Base-by-base conservation (phyloP, 495 filamentous ascomycete species). In the Aspergillus bridgeri region DNA sequence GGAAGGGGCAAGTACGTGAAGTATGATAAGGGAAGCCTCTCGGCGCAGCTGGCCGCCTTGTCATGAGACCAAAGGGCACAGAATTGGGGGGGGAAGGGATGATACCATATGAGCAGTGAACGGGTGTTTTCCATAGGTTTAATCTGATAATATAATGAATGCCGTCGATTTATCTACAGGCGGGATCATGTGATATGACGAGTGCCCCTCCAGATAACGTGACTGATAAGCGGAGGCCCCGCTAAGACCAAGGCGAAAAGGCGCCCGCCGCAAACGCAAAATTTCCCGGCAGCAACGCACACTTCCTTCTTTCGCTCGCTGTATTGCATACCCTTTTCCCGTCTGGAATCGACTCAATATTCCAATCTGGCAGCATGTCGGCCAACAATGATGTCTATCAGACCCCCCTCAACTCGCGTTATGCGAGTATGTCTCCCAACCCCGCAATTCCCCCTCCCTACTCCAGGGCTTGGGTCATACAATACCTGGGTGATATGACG, bases 1-100 rank as follows among this genome's bases (percentile, higher is more conserved):
- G 92, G 94, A 29, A 90, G 90, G 69, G 91, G 91, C 57, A 98
- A 98, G 75, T 96, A 98, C 74, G 91, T 93, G 73, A 96, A 93
- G 78, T 98, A 94, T 69, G 92, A 97, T 74, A 96, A 96, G 75
- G 81, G 79, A 18, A 73, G 68, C 47, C 64, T 83, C 51, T 71
- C 80, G 46, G 72, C 76, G 21, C 73, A 79, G 52, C 60, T 83
- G 56, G 76, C 79, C 13, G 69, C 70, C 42, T 63, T 81, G 49
- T 27, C 15, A 18, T 59, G 43, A 52, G 48, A 23, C n/a, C 11
- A 5, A 2, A 15, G 33, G 33, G 17, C 33, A 38, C 17, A 11
- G 33, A 38, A 3, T 38, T 13, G 33, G 33, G 9, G 33, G 33
- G 17, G 13, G 27, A n/a, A n/a, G n/a, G n/a, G n/a, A n/a, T n/a